Percentiles rank a stretch among this genome's conserved stretches.
Conservation (phyloP, 164 flowering plant species). For the Buxus sempervirens region DNA sequence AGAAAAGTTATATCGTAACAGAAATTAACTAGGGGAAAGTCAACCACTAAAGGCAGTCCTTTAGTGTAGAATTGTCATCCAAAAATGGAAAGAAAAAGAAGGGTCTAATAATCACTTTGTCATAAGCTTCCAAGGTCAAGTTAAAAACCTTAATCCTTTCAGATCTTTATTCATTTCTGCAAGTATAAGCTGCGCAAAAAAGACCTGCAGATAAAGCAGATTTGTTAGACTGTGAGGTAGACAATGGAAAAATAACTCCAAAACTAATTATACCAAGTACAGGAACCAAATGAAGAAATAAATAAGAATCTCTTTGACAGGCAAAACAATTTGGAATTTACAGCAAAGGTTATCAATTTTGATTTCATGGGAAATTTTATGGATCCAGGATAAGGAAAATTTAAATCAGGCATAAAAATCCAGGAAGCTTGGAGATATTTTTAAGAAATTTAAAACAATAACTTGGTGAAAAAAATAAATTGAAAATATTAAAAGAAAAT, state of each 20-base stretch:
- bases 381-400: no score
- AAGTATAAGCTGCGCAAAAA: slow-evolving; percentile 91
- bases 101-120: background rate
- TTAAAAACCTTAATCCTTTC: slow-evolving; percentile 82
- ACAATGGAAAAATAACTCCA: background rate
- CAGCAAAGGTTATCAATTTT: background rate
- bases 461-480: no score
- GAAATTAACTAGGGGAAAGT: background rate
- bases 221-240: slow-evolving; percentile 10
- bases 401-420: no score
- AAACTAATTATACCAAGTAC: background rate
- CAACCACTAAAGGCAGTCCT: background rate
- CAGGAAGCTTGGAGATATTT: no score
- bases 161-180: slow-evolving; percentile 92
- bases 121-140: slow-evolving; percentile 14
- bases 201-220: slow-evolving; percentile 59
- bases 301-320: background rate
- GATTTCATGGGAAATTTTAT: no score
- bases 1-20: background rate
- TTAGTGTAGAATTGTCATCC: background rate
- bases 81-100: no score
- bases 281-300: background rate
- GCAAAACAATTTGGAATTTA: slow-evolving; percentile 2
- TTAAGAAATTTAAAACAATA: no score
- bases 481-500: no score